Evolutionary conservation across 768 basidiomycete species (phyloP).

Genomic region (Trametes cingulata): DNA sequence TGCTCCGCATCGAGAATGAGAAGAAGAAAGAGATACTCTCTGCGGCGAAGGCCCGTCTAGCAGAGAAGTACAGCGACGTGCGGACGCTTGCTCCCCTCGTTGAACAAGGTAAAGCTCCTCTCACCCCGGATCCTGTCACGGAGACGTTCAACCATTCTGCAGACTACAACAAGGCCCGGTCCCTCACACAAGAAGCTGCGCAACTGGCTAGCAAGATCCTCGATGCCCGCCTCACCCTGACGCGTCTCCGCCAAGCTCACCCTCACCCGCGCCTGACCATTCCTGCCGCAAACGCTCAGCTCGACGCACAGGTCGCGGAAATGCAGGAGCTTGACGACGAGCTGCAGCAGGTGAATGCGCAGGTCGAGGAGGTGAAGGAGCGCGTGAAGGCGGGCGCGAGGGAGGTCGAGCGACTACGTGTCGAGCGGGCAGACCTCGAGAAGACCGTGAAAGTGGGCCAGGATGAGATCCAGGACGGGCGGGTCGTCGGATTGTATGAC

Average conservation of each 20-base stretch:
- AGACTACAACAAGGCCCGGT: conserved; percentile 65
- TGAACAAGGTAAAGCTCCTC: conserved; percentile 53
- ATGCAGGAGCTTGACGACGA: conserved; percentile 78
- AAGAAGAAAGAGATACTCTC: conserved; percentile 72
- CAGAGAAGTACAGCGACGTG: conserved; percentile 63
- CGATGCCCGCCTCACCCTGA: conserved; percentile 77
- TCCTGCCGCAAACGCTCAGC: conserved; percentile 67
- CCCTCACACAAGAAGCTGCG: conserved; percentile 53
- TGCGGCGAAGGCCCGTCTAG: conserved; percentile 60
- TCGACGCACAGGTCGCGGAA: conserved; percentile 73
- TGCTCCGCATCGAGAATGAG: conserved; percentile 57
- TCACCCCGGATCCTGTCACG: background rate
- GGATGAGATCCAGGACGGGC: conserved; percentile 57
- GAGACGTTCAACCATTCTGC: background rate
- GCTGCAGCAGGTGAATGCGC: conserved; percentile 52
- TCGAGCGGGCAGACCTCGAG: conserved; percentile 69
- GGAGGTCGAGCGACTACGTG: conserved; percentile 59
- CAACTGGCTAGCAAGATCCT: conserved; percentile 74
- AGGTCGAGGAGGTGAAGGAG: conserved; percentile 56
- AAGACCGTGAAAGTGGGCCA: conserved; percentile 60
- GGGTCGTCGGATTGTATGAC: conserved; percentile 65
- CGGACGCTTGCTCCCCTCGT: conserved; percentile 64
- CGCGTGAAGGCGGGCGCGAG: conserved; percentile 55
- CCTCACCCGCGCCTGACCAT: conserved; percentile 81
- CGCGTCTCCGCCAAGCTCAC: conserved; percentile 78